These are phyloP conservation scores for Populus hybrid DNA, from an alignment of 441 rosid genomes.

Conservation along the genomic window DNA sequence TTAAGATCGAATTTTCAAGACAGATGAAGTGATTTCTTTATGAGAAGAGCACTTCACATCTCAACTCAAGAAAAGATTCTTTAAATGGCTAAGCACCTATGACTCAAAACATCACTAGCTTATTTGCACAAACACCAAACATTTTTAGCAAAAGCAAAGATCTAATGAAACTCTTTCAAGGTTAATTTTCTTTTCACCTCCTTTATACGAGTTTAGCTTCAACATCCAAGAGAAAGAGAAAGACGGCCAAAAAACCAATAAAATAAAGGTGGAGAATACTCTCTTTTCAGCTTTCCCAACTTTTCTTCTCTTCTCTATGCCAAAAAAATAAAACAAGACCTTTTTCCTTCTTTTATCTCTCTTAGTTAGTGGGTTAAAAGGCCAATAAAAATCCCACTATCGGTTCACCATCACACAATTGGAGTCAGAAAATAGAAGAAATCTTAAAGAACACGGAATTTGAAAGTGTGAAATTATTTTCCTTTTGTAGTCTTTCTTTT, in stretches of 20 bases:
- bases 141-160: not conserved
- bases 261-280: conserved; percentile 25
- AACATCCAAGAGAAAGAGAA: conserved; percentile 10
- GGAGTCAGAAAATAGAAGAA: conserved; percentile 36
- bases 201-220: conserved; percentile 16
- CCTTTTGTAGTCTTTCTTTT: conserved; percentile 25
- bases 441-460: conserved; percentile 64
- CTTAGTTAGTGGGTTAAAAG: conserved; percentile 32
- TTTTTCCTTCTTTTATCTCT: conserved; percentile 15
- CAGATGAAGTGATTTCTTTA: not conserved
- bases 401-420: conserved; percentile 35
- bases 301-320: conserved; percentile 11
- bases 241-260: not conserved
- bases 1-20: not conserved
- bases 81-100: not conserved
- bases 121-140: not conserved
- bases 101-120: not conserved
- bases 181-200: conserved; percentile 12
- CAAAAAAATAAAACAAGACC: conserved; percentile 11
- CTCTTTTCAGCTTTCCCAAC: conserved; percentile 13
- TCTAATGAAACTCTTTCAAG: conserved; percentile 7
- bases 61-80: not conserved
- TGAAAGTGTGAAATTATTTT: conserved; percentile 39
- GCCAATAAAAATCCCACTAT: conserved; percentile 20
- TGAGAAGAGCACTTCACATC: not conserved